phyloP scores from a whole-genome alignment of 768 basidiomycete genomes.

The Leccinum disarticulatum region DNA sequence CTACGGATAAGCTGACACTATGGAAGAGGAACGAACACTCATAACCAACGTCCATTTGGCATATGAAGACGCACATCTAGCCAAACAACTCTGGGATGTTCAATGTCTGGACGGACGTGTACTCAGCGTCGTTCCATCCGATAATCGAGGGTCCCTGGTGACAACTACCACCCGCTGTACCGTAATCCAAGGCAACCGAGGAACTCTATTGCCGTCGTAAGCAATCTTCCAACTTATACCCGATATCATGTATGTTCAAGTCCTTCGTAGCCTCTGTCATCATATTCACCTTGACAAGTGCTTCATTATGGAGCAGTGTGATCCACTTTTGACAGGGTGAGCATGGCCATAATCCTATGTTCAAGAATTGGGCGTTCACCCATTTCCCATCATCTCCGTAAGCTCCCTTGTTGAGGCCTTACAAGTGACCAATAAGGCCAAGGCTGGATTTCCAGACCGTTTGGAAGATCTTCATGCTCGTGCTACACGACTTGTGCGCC shows the following conservation, averaged over 20 bases:
- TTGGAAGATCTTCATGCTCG: constrained; percentile 48
- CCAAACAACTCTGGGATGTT: constrained; percentile 33
- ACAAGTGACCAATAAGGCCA: constrained; percentile 49
- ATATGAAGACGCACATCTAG: constrained; percentile 26
- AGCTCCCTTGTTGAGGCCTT: constrained; percentile 61
- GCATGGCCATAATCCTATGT: constrained; percentile 9
- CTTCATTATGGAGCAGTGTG: constrained; percentile 59
- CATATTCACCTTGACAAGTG: constrained; percentile 72
- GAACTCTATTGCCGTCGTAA: constrained; percentile 35
- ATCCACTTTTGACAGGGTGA: constrained; percentile 52
- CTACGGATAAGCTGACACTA: neutral
- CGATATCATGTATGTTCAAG: constrained; percentile 16
- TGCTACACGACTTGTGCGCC: constrained; percentile 52
- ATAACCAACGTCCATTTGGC: constrained; percentile 33
- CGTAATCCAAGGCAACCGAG: constrained; percentile 26
- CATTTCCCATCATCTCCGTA: constrained; percentile 2
- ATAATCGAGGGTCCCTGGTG: constrained; percentile 3
- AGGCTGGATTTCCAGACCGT: constrained; percentile 46
- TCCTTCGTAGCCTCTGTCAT: constrained; percentile 47
- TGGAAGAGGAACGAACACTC: constrained; percentile 8
- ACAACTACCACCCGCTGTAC: neutral
- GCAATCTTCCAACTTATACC: constrained; percentile 4
- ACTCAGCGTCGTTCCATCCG: constrained; percentile 20
- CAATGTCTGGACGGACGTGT: constrained; percentile 32
- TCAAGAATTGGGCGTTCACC: neutral